Conservation (phyloP, 805 yeast genomes). For the Pichia eremophila region DNA sequence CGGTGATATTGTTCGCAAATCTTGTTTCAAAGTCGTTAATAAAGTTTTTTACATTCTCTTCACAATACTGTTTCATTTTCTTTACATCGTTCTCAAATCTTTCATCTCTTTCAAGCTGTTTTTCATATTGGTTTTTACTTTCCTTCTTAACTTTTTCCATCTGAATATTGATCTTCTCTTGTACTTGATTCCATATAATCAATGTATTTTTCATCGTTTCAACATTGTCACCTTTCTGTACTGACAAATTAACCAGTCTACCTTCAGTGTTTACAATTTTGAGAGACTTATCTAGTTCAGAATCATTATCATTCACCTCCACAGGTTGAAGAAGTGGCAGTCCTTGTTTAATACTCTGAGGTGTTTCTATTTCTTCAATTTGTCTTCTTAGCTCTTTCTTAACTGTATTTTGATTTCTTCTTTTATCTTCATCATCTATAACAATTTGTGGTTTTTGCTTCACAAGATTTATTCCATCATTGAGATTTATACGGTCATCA, state of each 20-base stretch:
- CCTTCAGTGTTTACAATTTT: neutral
- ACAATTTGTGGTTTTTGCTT: neutral
- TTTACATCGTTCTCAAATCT: neutral
- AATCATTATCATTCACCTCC: neutral
- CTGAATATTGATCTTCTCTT: neutral
- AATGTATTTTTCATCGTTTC: neutral
- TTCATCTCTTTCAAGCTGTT: neutral
- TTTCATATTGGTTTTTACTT: neutral
- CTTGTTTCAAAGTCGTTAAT: too few relatives aligned
- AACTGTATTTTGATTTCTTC: neutral
- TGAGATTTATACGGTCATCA: neutral
- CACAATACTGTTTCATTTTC: neutral
- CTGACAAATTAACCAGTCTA: neutral
- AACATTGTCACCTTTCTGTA: neutral
- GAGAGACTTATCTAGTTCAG: neutral
- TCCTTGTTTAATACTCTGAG: conserved; percentile 1
- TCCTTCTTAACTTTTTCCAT: neutral
- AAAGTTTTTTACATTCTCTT: neutral
- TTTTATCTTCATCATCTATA: conserved; percentile 6
- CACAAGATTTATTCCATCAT: neutral
- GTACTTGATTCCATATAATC: neutral
- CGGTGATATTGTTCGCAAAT: too few relatives aligned
- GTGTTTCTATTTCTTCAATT: neutral
- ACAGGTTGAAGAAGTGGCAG: conserved; percentile 3
- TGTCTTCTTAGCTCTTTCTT: neutral